Evolutionary conservation across 345 rosid species (phyloP).

Genomic region (Hypericum androsaemum): DNA sequence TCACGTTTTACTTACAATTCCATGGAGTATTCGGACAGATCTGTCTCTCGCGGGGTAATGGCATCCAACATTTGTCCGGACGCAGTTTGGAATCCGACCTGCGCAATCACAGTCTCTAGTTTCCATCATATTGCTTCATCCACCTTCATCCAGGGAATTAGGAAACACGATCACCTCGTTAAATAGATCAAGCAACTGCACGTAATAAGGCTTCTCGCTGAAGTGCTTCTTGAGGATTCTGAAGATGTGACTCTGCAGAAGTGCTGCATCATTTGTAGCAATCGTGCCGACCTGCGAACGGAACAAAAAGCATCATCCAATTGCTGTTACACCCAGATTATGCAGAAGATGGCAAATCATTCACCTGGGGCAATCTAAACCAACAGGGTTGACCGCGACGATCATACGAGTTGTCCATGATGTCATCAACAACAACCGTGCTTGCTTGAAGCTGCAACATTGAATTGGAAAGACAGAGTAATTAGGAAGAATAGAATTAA

Average conservation of each 20-base stretch:
- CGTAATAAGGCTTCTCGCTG: neutral
- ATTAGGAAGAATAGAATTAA: too few species aligned
- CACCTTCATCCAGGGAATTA: too few species aligned
- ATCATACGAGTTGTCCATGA: neutral
- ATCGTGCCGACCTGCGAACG: slow-evolving; percentile 1
- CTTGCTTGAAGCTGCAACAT: slow-evolving; percentile 1
- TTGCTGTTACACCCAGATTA: too few species aligned
- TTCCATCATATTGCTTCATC: too few species aligned
- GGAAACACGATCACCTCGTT: too few species aligned
- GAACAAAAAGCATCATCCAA: neutral
- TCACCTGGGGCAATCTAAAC: neutral
- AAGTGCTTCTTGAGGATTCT: neutral
- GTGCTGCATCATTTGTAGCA: neutral
- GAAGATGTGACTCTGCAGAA: neutral
- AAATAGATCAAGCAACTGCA: neutral
- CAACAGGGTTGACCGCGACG: slow-evolving; percentile 3
- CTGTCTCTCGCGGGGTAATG: neutral
- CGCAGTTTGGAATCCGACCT: neutral
- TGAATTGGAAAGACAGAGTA: too few species aligned
- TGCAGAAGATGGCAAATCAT: too few species aligned
- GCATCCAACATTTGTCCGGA: neutral
- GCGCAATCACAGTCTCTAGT: too few species aligned
- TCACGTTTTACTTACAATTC: neutral
- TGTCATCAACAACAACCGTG: neutral
- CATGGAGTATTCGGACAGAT: neutral